These are phyloP conservation scores for Nicotiana noctiflora DNA, from an alignment of 257 asterid species.

Conservation along the genomic window DNA sequence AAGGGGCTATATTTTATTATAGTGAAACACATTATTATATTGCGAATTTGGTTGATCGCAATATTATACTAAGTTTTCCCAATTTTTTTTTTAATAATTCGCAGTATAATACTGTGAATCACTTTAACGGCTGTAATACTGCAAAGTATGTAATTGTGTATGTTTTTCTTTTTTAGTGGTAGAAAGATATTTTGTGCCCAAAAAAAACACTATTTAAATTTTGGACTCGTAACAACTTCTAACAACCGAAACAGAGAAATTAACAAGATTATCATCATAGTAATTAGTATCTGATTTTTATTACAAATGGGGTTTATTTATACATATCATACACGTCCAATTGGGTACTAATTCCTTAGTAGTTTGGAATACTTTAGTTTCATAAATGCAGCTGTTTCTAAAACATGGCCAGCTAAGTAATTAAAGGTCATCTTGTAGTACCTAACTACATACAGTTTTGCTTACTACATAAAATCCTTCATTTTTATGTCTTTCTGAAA, in stretches of 20 bases:
- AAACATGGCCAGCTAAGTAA: slow-evolving; percentile 58
- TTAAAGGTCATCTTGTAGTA: slow-evolving; percentile 14
- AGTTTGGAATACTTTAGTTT: slow-evolving; percentile 12
- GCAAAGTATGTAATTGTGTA: too few relatives aligned
- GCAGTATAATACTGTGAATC: too few relatives aligned
- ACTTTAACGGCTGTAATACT: too few relatives aligned
- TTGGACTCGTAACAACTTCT: slow-evolving; percentile 56
- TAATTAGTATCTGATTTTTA: slow-evolving; percentile 21
- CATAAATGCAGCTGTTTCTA: slow-evolving; percentile 10
- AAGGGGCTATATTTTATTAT: too few relatives aligned
- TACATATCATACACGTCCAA: not conserved
- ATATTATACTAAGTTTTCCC: too few relatives aligned
- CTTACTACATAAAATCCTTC: slow-evolving; percentile 9
- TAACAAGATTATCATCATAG: slow-evolving; percentile 7
- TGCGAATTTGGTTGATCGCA: too few relatives aligned
- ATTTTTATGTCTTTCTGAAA: slow-evolving; percentile 16
- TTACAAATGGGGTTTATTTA: not conserved
- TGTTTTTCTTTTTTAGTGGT: too few relatives aligned
- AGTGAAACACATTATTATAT: too few relatives aligned
- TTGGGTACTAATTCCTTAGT: not conserved
- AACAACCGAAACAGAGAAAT: slow-evolving; percentile 28
- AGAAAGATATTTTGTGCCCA: too few relatives aligned
- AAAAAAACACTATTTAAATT: too few relatives aligned
- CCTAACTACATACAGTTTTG: not conserved
- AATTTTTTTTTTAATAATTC: too few relatives aligned